These are phyloP conservation scores for Dothistroma septosporum DNA, from an alignment of 2,329 filamentous ascomycete species.

Conservation along the genomic window DNA sequence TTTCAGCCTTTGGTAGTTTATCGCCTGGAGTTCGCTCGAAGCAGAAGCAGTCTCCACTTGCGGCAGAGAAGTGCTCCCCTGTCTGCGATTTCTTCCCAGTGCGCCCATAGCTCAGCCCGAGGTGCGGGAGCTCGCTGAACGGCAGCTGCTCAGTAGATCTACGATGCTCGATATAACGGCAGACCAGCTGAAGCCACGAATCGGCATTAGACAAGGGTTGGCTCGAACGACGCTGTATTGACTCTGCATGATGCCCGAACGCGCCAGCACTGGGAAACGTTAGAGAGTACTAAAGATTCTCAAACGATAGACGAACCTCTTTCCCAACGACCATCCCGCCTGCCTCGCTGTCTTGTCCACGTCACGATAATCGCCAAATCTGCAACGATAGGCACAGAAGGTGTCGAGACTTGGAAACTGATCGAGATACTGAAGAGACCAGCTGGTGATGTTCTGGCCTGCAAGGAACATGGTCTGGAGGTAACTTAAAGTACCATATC, in stretches of 20 bases:
- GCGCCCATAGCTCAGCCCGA: background rate
- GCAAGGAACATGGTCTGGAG: conserved; percentile 21
- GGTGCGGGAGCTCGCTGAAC: background rate
- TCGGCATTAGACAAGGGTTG: too few species aligned
- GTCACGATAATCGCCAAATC: background rate
- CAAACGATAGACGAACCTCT: background rate
- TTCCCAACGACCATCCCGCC: conserved; percentile 4
- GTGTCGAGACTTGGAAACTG: conserved; percentile 18
- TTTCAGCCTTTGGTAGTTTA: background rate
- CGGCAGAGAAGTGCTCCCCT: background rate
- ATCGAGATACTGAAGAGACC: conserved; percentile 17
- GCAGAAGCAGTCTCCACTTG: background rate
- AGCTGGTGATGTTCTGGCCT: conserved; percentile 10
- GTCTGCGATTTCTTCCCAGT: background rate
- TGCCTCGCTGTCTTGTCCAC: background rate
- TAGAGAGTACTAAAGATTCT: background rate
- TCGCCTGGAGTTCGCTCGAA: conserved; percentile 6
- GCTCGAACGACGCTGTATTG: too few species aligned
- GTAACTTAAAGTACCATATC: conserved; percentile 14
- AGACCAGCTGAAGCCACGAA: background rate
- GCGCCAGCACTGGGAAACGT: background rate
- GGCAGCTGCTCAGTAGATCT: background rate
- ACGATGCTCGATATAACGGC: background rate
- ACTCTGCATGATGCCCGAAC: too few species aligned
- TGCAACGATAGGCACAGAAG: conserved; percentile 13